Evolutionary conservation across 2,329 filamentous ascomycete species (phyloP).

Genomic region (Ophiostoma triangulosporum): DNA sequence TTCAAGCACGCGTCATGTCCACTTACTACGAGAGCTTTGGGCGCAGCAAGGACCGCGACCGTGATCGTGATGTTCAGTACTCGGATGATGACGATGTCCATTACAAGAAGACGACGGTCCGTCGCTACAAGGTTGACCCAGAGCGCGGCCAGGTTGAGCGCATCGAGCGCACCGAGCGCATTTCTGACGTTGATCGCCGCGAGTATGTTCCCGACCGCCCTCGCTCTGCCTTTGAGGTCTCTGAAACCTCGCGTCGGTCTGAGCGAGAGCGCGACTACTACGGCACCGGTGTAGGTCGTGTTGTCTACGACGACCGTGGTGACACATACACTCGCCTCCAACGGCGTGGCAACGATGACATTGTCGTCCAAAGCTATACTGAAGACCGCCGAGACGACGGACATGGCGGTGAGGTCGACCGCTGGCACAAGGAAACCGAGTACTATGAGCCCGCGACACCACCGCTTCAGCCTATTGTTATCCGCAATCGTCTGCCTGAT

Average conservation of each 20-base stretch:
- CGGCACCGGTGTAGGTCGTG: conserved; percentile 16
- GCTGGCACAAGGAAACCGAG: conserved; percentile 48
- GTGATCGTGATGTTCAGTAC: conserved; percentile 3
- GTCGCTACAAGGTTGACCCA: conserved; percentile 37
- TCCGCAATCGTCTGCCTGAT: conserved; percentile 23
- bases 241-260: conserved; percentile 16
- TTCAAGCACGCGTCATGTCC: background rate
- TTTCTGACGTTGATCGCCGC: conserved; percentile 26
- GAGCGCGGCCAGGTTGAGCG: conserved; percentile 27
- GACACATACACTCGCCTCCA: conserved; percentile 21
- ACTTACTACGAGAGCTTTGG: conserved; percentile 11
- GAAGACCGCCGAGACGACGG: conserved; percentile 35
- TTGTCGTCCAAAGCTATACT: conserved; percentile 40
- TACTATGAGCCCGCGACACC: conserved; percentile 41
- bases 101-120: conserved; percentile 34
- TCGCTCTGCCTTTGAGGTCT: conserved; percentile 35
- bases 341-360: conserved; percentile 27
- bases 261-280: conserved; percentile 15
- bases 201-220: conserved; percentile 33
- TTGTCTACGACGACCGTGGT: conserved; percentile 29
- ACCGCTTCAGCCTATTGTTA: conserved; percentile 35
- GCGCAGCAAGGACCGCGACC: background rate
- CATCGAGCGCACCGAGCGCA: conserved; percentile 21
- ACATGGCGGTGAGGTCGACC: conserved; percentile 38
- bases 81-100: conserved; percentile 23